Evolutionary conservation across 1,139 yeast species (phyloP).

Genomic region (Diutina sp.): DNA sequence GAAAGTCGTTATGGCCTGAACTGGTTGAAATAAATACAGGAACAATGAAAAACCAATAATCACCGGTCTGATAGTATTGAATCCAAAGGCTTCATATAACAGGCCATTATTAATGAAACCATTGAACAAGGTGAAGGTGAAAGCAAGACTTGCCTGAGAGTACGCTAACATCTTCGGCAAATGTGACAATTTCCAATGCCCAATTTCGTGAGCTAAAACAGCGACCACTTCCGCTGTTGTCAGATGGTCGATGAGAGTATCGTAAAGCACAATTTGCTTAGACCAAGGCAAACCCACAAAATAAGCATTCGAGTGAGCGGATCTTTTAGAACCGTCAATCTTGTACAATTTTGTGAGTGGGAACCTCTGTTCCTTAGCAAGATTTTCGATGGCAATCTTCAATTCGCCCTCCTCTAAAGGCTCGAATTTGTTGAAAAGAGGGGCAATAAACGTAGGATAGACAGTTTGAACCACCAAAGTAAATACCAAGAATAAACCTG

Average conservation of each 20-base stretch:
- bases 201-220: slow-evolving; percentile 92
- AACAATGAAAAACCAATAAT: slow-evolving; percentile 72
- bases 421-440: slow-evolving; percentile 79
- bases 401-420: slow-evolving; percentile 88
- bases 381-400: slow-evolving; percentile 64
- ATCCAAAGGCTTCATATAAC: slow-evolving; percentile 70
- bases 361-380: slow-evolving; percentile 66
- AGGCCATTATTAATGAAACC: slow-evolving; percentile 71
- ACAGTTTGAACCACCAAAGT: slow-evolving; percentile 65
- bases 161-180: slow-evolving; percentile 57
- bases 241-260: slow-evolving; percentile 75
- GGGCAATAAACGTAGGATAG: slow-evolving; percentile 76
- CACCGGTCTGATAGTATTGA: slow-evolving; percentile 50
- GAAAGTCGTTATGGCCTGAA: slow-evolving; percentile 59
- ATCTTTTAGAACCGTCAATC: slow-evolving; percentile 90
- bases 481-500: slow-evolving; percentile 56
- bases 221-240: slow-evolving; percentile 78
- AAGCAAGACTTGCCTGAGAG: slow-evolving; percentile 50
- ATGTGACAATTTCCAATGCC: slow-evolving; percentile 92
- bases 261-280: slow-evolving; percentile 86
- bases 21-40: slow-evolving; percentile 62
- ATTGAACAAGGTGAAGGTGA: slow-evolving; percentile 60
- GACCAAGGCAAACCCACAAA: slow-evolving; percentile 95
- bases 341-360: slow-evolving; percentile 79
- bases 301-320: slow-evolving; percentile 93